A percentile compares a stretch with the other conserved stretches of the same genome.
These are phyloP conservation scores for Eimeria praecox DNA, from an alignment of 169 alveolate genomes.

Conservation along the genomic window DNA sequence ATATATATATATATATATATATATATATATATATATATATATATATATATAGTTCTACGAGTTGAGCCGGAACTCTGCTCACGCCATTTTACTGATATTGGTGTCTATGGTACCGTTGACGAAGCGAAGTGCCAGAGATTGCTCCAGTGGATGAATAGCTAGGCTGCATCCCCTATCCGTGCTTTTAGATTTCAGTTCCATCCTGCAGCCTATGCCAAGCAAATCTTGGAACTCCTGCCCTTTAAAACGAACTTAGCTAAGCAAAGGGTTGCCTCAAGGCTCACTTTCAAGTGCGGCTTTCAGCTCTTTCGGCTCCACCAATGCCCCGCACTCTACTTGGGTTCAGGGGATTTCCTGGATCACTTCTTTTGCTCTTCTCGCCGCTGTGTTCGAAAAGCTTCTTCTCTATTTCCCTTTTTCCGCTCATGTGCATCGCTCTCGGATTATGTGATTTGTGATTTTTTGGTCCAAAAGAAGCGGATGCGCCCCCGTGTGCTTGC, in stretches of 20 bases:
- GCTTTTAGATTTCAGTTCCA: not conserved
- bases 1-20: too few species aligned
- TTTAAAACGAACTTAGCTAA: not conserved
- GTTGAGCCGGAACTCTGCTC: not conserved
- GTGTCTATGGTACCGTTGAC: not conserved
- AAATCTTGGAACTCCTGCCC: not conserved
- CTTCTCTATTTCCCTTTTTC: not conserved
- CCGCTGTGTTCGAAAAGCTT: not conserved
- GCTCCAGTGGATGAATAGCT: not conserved
- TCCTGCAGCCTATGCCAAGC: not conserved
- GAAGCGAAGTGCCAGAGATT: not conserved
- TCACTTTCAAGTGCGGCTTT: not conserved
- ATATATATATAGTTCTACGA: not conserved
- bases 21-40: too few species aligned
- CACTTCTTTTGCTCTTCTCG: not conserved
- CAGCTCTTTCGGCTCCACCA: not conserved
- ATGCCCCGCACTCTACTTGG: not conserved
- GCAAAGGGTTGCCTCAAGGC: not conserved
- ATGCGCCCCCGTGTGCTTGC: not conserved
- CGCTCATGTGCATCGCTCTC: not conserved
- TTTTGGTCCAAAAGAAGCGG: not conserved
- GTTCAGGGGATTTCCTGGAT: not conserved
- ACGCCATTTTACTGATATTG: not conserved
- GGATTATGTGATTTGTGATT: not conserved
- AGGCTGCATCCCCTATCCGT: not conserved